Conservation (phyloP, 306 rosid genomes). For the Lathyrus sativus region DNA sequence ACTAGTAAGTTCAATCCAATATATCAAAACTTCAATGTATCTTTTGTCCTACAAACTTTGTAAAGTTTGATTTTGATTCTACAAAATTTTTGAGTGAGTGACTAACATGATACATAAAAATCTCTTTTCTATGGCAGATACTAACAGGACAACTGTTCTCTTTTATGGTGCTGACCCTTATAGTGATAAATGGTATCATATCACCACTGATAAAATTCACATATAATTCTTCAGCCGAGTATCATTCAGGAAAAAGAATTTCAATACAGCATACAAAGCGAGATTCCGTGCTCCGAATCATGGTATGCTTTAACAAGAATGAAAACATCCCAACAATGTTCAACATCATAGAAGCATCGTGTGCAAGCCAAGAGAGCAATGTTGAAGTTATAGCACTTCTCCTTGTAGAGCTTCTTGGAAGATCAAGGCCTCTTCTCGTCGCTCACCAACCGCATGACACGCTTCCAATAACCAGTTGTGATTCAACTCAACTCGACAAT, state of each 20-base stretch:
- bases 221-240: constrained; percentile 55
- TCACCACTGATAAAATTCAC: constrained; percentile 51
- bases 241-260: constrained; percentile 38
- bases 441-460: constrained; percentile 44
- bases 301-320: constrained; percentile 52
- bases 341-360: constrained; percentile 61
- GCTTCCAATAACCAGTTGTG: constrained; percentile 10
- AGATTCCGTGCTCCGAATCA: constrained; percentile 51
- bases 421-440: constrained; percentile 54
- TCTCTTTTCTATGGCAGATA: constrained; percentile 39
- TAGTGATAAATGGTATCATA: constrained; percentile 47
- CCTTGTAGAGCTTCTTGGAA: constrained; percentile 59
- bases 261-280: constrained; percentile 53
- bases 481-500: constrained; percentile 45
- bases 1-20: neutral
- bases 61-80: neutral
- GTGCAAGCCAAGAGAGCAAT: constrained; percentile 56
- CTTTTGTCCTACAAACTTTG: neutral
- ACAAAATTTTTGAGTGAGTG: neutral
- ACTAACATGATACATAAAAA: neutral
- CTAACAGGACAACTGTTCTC: constrained; percentile 52
- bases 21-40: constrained; percentile 1
- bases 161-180: constrained; percentile 43
- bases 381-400: constrained; percentile 49
- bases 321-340: constrained; percentile 54